phyloP scores from a whole-genome alignment of 2,329 filamentous ascomycete genomes.

The Pseudopyrenochaeta lycopersici region DNA sequence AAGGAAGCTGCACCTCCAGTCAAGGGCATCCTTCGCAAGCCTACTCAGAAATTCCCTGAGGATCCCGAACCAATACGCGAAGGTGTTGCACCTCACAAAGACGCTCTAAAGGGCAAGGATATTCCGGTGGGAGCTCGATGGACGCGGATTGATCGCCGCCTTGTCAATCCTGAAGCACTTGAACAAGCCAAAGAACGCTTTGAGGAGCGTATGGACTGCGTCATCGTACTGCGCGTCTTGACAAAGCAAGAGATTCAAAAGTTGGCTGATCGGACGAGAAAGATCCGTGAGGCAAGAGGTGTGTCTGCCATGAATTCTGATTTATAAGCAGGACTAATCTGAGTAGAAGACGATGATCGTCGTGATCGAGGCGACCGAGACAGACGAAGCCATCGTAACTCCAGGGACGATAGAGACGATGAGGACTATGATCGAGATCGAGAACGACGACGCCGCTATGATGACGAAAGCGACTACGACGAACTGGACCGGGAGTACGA shows the following conservation, averaged over 20 bases:
- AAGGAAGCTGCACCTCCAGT: constrained; percentile 70
- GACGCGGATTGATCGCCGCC: constrained; percentile 89
- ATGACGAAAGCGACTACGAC: constrained; percentile 42
- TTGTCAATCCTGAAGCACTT: constrained; percentile 89
- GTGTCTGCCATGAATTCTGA: not conserved
- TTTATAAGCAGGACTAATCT: constrained; percentile 15
- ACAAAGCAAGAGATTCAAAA: constrained; percentile 89
- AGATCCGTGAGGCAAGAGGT: constrained; percentile 69
- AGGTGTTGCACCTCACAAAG: constrained; percentile 92
- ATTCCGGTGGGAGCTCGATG: constrained; percentile 80
- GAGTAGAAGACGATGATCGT: constrained; percentile 42
- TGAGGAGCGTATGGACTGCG: constrained; percentile 90
- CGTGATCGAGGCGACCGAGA: constrained; percentile 39
- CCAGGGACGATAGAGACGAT: constrained; percentile 42
- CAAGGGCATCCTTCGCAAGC: constrained; percentile 86
- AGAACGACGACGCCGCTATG: constrained; percentile 32
- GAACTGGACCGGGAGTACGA: constrained; percentile 21
- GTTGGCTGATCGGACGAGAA: constrained; percentile 81
- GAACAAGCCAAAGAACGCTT: constrained; percentile 88
- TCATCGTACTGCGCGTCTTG: constrained; percentile 89
- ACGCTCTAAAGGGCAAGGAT: constrained; percentile 75
- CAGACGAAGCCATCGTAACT: constrained; percentile 34
- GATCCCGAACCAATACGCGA: constrained; percentile 84
- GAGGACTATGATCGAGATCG: constrained; percentile 37
- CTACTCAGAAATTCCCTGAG: constrained; percentile 85